These are phyloP conservation scores for Blastosporella zonata DNA, from an alignment of 1,284 basidiomycete genomes.

Conservation along the genomic window DNA sequence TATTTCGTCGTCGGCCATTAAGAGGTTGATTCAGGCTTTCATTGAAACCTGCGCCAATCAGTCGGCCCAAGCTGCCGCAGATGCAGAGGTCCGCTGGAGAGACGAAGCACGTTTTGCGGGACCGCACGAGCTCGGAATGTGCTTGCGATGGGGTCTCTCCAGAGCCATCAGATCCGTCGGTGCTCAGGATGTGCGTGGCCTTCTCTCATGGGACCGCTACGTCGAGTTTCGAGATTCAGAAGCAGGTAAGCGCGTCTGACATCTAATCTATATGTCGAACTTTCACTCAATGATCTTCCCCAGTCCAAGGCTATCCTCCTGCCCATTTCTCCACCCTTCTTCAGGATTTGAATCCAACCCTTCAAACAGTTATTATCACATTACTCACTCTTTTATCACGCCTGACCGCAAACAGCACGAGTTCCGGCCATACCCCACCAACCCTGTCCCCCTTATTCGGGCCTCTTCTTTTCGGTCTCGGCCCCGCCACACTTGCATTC, in stretches of 20 bases:
- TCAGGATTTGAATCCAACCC: constrained; percentile 46
- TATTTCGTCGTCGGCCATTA: constrained; percentile 67
- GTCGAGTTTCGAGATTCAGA: constrained; percentile 75
- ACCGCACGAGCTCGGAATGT: constrained; percentile 84
- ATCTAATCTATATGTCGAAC: neutral
- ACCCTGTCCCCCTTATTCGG: constrained; percentile 87
- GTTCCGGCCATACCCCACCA: constrained; percentile 81
- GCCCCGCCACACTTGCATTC: constrained; percentile 55
- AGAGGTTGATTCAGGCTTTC: constrained; percentile 74
- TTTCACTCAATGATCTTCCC: neutral
- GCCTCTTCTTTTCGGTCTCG: constrained; percentile 79
- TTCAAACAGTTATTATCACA: constrained; percentile 61
- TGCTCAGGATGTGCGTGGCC: constrained; percentile 65
- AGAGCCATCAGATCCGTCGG: constrained; percentile 65
- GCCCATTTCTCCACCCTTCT: constrained; percentile 66
- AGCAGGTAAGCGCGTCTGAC: constrained; percentile 49
- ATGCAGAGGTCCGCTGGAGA: constrained; percentile 59
- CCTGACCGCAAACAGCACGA: constrained; percentile 76
- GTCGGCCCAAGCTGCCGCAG: constrained; percentile 36
- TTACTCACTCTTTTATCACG: constrained; percentile 75
- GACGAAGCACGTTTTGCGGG: constrained; percentile 81
- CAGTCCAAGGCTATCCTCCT: constrained; percentile 66
- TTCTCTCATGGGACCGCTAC: constrained; percentile 79
- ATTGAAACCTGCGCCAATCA: constrained; percentile 48
- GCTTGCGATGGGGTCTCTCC: constrained; percentile 81